Conservation (phyloP, 2,329 filamentous ascomycete genomes). For the Chaetothyriales sp. region DNA sequence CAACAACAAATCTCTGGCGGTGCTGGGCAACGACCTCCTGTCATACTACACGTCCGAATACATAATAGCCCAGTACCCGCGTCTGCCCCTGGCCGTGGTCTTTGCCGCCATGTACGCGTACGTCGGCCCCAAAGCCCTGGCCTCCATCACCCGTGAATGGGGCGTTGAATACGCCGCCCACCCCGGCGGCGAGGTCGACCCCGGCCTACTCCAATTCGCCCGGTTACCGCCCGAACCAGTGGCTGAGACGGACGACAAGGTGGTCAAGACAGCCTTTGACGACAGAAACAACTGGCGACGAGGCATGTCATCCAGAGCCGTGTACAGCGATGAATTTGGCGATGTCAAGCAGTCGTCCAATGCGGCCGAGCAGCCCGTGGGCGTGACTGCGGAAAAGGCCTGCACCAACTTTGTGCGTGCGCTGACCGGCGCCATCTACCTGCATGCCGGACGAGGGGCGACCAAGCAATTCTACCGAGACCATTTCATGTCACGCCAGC, state of each 20-base stretch:
- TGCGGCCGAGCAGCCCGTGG: slow-evolving; percentile 12
- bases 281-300: slow-evolving; percentile 39
- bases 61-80: slow-evolving; percentile 77
- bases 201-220: slow-evolving; percentile 73
- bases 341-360: slow-evolving; percentile 35
- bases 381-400: slow-evolving; percentile 43
- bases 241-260: slow-evolving; percentile 25
- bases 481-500: slow-evolving; percentile 67
- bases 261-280: background rate
- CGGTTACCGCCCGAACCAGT: slow-evolving; percentile 37
- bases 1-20: slow-evolving; percentile 77
- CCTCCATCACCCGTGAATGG: slow-evolving; percentile 68
- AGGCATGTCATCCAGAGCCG: slow-evolving; percentile 61
- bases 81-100: slow-evolving; percentile 75
- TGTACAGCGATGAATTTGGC: slow-evolving; percentile 77
- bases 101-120: slow-evolving; percentile 79
- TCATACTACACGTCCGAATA: slow-evolving; percentile 82
- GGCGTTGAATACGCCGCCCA: slow-evolving; percentile 78
- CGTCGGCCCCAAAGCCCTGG: slow-evolving; percentile 59
- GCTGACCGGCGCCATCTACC: slow-evolving; percentile 69
- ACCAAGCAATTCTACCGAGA: slow-evolving; percentile 69
- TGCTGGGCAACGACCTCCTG: slow-evolving; percentile 69
- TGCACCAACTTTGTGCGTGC: slow-evolving; percentile 69
- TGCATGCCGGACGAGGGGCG: slow-evolving; percentile 67
- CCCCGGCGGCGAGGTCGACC: slow-evolving; percentile 82